phyloP scores from a whole-genome alignment of 805 yeast genomes.

The Clavispora vitiphila region DNA sequence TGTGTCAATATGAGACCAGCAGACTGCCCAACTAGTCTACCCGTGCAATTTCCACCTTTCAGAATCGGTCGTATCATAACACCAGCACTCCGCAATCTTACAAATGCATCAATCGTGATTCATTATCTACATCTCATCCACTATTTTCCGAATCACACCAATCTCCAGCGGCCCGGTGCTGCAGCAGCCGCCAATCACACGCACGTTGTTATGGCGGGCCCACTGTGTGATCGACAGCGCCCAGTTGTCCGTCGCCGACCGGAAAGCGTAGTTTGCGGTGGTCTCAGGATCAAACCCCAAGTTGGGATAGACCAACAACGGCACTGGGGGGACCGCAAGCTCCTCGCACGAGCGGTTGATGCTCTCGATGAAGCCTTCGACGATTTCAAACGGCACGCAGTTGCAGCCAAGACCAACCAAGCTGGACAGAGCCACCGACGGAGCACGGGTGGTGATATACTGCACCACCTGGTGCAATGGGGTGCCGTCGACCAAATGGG shows the following conservation, averaged over 20 bases:
- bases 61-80: no score
- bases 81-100: no score
- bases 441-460: constrained; percentile 24
- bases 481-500: constrained; percentile 29
- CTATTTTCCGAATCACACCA: constrained; percentile 1
- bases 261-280: constrained; percentile 23
- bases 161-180: constrained; percentile 54
- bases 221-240: constrained; percentile 34
- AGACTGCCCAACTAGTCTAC: no score
- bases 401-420: constrained; percentile 61
- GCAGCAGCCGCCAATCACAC: constrained; percentile 71
- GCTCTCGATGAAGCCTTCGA: constrained; percentile 35
- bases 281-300: constrained; percentile 59
- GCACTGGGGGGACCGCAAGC: constrained; percentile 17
- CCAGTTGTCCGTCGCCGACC: constrained; percentile 28
- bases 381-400: constrained; percentile 49
- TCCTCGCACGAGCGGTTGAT: constrained; percentile 17
- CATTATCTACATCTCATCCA: background rate
- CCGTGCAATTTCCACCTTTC: no score
- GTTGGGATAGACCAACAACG: constrained; percentile 65
- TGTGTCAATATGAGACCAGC: no score
- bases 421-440: constrained; percentile 14
- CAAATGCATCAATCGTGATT: no score
- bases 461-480: constrained; percentile 18
- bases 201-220: constrained; percentile 37